Conservation (phyloP, 2,329 filamentous ascomycete species). For the Neophaeococcomyces aloes region DNA sequence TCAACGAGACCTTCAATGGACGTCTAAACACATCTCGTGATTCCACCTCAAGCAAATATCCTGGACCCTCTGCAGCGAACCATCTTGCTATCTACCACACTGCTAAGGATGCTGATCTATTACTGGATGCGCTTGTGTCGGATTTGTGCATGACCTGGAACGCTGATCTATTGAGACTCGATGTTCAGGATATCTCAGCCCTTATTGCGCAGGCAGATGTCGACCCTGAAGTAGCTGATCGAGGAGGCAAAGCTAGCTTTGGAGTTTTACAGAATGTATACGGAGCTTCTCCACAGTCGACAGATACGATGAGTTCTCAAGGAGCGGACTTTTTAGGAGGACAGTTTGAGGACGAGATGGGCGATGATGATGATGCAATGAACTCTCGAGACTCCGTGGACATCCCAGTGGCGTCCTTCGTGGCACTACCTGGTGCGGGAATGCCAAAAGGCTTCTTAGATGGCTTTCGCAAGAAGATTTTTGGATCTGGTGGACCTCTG, state of each 20-base stretch:
- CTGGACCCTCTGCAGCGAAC: constrained; percentile 23
- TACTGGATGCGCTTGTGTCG: constrained; percentile 52
- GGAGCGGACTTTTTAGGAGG: no score
- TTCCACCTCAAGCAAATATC: constrained; percentile 27
- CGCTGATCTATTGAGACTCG: constrained; percentile 33
- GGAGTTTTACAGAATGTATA: constrained; percentile 16
- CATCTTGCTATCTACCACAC: constrained; percentile 52
- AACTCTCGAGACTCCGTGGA: not conserved
- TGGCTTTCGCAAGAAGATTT: not conserved
- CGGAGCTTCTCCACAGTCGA: no score
- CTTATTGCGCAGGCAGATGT: constrained; percentile 23
- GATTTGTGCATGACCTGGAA: constrained; percentile 50
- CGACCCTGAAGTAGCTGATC: constrained; percentile 4
- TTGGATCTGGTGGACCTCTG: not conserved
- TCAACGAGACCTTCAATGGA: constrained; percentile 17
- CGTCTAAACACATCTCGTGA: constrained; percentile 13
- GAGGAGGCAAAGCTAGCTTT: constrained; percentile 19
- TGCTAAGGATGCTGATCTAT: constrained; percentile 42
- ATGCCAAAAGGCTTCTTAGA: not conserved
- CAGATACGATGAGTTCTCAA: no score
- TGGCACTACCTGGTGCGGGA: not conserved
- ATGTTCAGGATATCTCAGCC: constrained; percentile 38
- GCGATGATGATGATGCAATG: constrained; percentile 11
- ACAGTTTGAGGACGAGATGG: constrained; percentile 18
- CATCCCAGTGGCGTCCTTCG: constrained; percentile 1